Base-by-base conservation (phyloP, 345 rosid genomes). In the Ailanthus altissimus region DNA sequence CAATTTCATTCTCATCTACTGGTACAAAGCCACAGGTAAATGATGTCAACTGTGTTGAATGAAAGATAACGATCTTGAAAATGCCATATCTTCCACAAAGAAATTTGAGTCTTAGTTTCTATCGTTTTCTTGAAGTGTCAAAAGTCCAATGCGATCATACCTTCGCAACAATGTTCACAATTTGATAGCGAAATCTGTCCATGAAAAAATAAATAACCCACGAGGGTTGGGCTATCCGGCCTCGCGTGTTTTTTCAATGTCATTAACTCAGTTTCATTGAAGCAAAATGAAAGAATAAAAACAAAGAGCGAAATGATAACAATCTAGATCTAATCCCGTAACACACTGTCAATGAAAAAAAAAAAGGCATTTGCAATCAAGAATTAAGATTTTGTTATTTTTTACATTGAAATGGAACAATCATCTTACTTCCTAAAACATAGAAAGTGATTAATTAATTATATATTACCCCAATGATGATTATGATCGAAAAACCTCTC, bases 131-230 rank as follows among this genome's bases (percentile, higher is more conserved):
- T 18, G 57, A 13, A 54, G 58, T 2, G 28, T 21, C 28, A 32
- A 32, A 32, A 32, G 28, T 57, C 28, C 8, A 13, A 21, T 57
- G 59, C 59, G 20, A 61, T 61, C 46, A 16, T 38, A 16, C 8
- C 45, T 38, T 63, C 45, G n/a, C 2, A 36, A 62, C 67, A 32
- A 5, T 62, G 12, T 28, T 62, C 43, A 62, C 15, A 63, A 38
- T 63, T 63, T 63, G 45, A 63, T 36, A 16, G 32, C 43, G n/a
- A 62, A 32, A 62, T 61, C 65, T 61, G 65, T 61, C 65, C n/a
- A n/a, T 32, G 3, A 20, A 62, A 62, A 32, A 32, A 42, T 28
- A 62, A 32, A 32, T 62, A 62, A 62, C 43, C 8, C 18, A 32
- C 38, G 38, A 3, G 38, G 2, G 38, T 32, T 32, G 38, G 38